Evolutionary conservation across 1,284 basidiomycete species (phyloP).

Genomic region (Cryptococcus sp.): DNA sequence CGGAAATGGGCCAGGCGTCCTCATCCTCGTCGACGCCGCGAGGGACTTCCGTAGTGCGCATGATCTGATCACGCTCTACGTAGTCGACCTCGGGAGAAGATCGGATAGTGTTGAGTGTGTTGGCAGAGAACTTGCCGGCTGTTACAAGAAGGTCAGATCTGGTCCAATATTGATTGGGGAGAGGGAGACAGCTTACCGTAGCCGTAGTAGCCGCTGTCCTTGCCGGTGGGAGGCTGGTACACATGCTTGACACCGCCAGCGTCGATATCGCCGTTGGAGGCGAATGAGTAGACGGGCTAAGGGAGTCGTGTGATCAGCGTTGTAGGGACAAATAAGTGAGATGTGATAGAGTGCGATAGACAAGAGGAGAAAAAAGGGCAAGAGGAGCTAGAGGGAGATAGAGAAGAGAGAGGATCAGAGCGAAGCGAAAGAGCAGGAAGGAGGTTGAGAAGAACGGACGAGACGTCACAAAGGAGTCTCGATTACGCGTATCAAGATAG

Average conservation of each 20-base stretch:
- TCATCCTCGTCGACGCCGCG: constrained; percentile 42
- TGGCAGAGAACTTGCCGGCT: constrained; percentile 77
- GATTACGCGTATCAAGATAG: too few relatives aligned
- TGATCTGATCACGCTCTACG: constrained; percentile 89
- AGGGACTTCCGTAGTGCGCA: constrained; percentile 65
- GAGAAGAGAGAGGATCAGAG: not conserved
- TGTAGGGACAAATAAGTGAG: too few relatives aligned
- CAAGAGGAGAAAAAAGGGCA: constrained; percentile 1
- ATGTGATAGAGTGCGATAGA: not conserved
- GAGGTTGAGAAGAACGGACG: too few relatives aligned
- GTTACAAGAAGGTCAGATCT: constrained; percentile 59
- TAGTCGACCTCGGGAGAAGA: constrained; percentile 87
- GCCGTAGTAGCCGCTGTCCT: constrained; percentile 42
- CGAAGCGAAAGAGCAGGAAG: too few relatives aligned
- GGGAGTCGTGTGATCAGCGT: constrained; percentile 7
- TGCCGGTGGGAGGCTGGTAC: constrained; percentile 35
- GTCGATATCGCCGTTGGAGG: constrained; percentile 33
- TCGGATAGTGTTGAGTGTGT: constrained; percentile 77
- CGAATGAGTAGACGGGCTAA: constrained; percentile 40
- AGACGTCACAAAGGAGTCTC: not conserved
- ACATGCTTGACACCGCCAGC: constrained; percentile 49
- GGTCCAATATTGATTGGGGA: not conserved
- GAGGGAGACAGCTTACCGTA: constrained; percentile 39
- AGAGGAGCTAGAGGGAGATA: not conserved
- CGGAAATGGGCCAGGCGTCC: constrained; percentile 9